Evolutionary conservation across 768 basidiomycete species (phyloP).

Genomic region (Strobilomyces dryophilus): DNA sequence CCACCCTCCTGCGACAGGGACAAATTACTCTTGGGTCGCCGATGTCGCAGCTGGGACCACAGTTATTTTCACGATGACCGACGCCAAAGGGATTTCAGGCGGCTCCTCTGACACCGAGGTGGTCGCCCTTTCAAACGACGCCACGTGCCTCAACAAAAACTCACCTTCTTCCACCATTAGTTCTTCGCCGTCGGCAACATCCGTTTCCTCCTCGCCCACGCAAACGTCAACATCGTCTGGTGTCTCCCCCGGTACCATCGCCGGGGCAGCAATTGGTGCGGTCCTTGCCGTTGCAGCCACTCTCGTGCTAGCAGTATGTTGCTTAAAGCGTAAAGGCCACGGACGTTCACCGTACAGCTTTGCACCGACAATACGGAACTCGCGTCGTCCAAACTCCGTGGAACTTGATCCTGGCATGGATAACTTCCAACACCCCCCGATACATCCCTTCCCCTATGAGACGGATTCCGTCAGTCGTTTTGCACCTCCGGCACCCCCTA

Average conservation of each 20-base stretch:
- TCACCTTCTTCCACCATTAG: constrained; percentile 53
- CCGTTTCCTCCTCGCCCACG: constrained; percentile 18
- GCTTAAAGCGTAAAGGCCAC: constrained; percentile 33
- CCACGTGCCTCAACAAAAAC: constrained; percentile 45
- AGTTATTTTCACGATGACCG: constrained; percentile 54
- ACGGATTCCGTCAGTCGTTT: constrained; percentile 17
- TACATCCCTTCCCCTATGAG: constrained; percentile 32
- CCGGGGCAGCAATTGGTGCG: constrained; percentile 46
- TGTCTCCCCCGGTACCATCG: constrained; percentile 44
- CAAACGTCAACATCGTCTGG: constrained; percentile 19
- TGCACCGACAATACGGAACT: constrained; percentile 19
- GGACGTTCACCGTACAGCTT: constrained; percentile 27
- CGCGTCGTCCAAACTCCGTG: constrained; percentile 34
- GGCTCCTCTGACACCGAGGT: constrained; percentile 53
- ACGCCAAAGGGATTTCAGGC: constrained; percentile 47
- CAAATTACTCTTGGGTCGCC: constrained; percentile 50
- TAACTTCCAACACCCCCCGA: constrained; percentile 31
- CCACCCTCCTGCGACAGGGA: constrained; percentile 33
- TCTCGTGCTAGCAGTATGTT: constrained; percentile 50
- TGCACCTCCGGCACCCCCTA: constrained; percentile 7
- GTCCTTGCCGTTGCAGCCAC: constrained; percentile 51
- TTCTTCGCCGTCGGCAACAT: constrained; percentile 15
- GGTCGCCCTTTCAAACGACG: constrained; percentile 46
- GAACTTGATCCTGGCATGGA: constrained; percentile 32
- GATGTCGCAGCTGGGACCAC: constrained; percentile 56